phyloP scores from a whole-genome alignment of 1,284 basidiomycete genomes.

The Moesziomyces sp. region DNA sequence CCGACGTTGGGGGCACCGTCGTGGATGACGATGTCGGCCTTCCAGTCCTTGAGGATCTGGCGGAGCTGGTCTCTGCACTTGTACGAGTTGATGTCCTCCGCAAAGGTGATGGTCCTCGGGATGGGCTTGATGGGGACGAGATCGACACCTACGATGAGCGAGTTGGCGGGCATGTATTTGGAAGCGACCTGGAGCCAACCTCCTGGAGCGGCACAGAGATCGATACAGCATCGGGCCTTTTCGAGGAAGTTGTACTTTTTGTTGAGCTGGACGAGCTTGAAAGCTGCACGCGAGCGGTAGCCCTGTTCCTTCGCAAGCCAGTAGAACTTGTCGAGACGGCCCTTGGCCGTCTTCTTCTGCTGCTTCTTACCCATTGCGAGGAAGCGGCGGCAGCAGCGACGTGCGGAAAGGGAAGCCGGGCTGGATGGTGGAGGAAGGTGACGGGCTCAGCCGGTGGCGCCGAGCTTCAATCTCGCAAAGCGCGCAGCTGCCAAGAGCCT shows the following conservation, averaged over 20 bases:
- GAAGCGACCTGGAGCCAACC: constrained; percentile 99
- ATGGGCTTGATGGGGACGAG: constrained; percentile 96
- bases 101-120: constrained; percentile 90
- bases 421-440: constrained; percentile 9
- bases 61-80: constrained; percentile 89
- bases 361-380: constrained; percentile 63
- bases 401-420: background rate
- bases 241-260: constrained; percentile 96
- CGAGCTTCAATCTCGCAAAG: too few relatives aligned
- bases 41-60: constrained; percentile 95
- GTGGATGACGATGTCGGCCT: constrained; percentile 99
- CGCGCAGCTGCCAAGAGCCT: too few relatives aligned
- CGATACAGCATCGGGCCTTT: constrained; percentile 90
- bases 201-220: constrained; percentile 97
- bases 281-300: constrained; percentile 98
- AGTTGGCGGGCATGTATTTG: constrained; percentile 97
- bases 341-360: constrained; percentile 67
- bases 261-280: constrained; percentile 99
- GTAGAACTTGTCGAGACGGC: constrained; percentile 68
- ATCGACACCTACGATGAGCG: constrained; percentile 96
- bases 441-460: constrained; percentile 4
- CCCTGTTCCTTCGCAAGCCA: constrained; percentile 84
- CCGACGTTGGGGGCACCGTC: constrained; percentile 99
- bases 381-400: background rate
- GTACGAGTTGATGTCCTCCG: constrained; percentile 92